Evolutionary conservation across 2,329 filamentous ascomycete genomes (phyloP).

Genomic region (Penicillium sp.): DNA sequence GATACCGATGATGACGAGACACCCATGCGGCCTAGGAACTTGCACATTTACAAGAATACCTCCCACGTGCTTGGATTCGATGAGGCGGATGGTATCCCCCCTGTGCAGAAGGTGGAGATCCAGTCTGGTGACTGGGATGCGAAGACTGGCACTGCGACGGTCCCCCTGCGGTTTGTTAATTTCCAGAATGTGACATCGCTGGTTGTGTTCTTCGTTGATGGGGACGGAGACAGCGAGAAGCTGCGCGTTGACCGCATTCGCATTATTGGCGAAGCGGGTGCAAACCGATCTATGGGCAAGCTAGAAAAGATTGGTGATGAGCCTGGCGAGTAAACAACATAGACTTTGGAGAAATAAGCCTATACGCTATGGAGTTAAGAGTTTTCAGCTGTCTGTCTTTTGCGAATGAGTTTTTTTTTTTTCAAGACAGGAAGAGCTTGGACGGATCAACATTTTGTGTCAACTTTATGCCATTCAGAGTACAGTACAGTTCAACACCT

Average conservation of each 20-base stretch:
- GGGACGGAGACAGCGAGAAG: slow-evolving; percentile 78
- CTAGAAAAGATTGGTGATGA: slow-evolving; percentile 90
- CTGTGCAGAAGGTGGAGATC: slow-evolving; percentile 77
- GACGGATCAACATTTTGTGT: background rate
- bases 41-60: slow-evolving; percentile 85
- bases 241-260: slow-evolving; percentile 63
- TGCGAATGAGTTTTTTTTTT: background rate
- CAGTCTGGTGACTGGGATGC: slow-evolving; percentile 74
- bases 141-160: slow-evolving; percentile 67
- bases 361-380: background rate
- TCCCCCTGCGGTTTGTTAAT: slow-evolving; percentile 85
- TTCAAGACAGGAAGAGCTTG: background rate
- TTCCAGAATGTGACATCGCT: slow-evolving; percentile 91
- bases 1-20: slow-evolving; percentile 64
- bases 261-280: slow-evolving; percentile 82
- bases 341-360: slow-evolving; percentile 29
- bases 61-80: slow-evolving; percentile 91
- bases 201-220: slow-evolving; percentile 84
- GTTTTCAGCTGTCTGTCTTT: background rate
- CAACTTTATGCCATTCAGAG: background rate
- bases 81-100: slow-evolving; percentile 81
- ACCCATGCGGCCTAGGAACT: slow-evolving; percentile 74
- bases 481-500: background rate
- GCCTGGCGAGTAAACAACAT: slow-evolving; percentile 53
- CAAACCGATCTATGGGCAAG: slow-evolving; percentile 91